Evolutionary conservation across 441 rosid species (phyloP).

Genomic region (Erysimum cheiri): DNA sequence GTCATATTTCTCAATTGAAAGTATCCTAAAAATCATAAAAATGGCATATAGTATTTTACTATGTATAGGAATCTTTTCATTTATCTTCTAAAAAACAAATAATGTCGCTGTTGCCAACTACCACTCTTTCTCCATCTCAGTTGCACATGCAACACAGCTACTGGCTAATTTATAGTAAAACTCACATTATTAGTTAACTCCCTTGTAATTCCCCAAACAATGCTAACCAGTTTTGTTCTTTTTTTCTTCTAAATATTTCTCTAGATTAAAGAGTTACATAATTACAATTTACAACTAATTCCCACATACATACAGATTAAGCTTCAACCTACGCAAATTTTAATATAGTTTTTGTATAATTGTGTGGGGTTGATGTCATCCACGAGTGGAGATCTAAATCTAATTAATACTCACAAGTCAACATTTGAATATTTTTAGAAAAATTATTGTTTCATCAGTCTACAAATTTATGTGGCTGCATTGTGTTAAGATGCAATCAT

Average conservation of each 20-base stretch:
- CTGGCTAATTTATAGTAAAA: constrained; percentile 18
- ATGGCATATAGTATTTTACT: constrained; percentile 31
- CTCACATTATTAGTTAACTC: constrained; percentile 16
- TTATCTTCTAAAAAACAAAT: background rate
- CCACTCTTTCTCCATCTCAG: constrained; percentile 19
- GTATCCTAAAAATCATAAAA: background rate
- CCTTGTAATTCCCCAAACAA: background rate
- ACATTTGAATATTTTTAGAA: background rate
- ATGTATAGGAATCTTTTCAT: constrained; percentile 23
- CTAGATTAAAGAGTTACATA: background rate
- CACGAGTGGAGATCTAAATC: constrained; percentile 7
- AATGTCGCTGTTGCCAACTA: constrained; percentile 41
- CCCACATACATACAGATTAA: background rate
- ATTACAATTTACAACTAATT: background rate
- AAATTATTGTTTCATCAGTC: background rate
- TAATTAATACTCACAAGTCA: background rate
- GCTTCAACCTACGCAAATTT: background rate
- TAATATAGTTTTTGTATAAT: background rate
- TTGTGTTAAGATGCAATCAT: constrained; percentile 33
- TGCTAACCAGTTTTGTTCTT: background rate
- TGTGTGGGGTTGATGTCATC: constrained; percentile 1
- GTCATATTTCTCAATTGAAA: background rate
- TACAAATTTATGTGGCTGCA: constrained; percentile 11
- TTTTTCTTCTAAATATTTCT: background rate
- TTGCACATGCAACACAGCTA: constrained; percentile 41